phyloP scores from a whole-genome alignment of 1,284 basidiomycete genomes.

The Phlebopus sp. region DNA sequence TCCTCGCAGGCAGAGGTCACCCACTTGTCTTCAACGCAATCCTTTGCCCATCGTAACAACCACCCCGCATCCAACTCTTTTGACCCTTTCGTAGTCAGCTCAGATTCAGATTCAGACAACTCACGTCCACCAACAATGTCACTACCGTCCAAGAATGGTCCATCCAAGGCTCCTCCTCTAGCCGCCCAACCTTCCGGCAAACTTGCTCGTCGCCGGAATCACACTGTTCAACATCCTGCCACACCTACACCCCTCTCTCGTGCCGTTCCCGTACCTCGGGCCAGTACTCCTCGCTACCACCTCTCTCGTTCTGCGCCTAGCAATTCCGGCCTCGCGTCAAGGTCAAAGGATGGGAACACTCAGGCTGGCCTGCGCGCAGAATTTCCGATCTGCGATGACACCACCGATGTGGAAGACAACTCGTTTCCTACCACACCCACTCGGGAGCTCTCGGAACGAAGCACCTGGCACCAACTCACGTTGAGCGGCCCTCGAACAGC shows the following conservation, averaged over 20 bases:
- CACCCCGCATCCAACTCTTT: conserved; percentile 43
- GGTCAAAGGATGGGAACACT: conserved; percentile 30
- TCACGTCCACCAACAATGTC: conserved; percentile 20
- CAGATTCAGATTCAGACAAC: conserved; percentile 37
- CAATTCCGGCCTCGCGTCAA: conserved; percentile 8
- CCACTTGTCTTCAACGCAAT: conserved; percentile 30
- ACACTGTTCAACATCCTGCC: conserved; percentile 18
- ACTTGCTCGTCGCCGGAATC: conserved; percentile 49
- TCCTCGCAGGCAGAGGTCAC: conserved; percentile 63
- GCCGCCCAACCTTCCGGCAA: conserved; percentile 49
- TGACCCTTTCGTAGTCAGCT: conserved; percentile 55
- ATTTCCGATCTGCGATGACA: conserved; percentile 71
- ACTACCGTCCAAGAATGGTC: conserved; percentile 22
- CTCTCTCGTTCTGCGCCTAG: conserved; percentile 34
- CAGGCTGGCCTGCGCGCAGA: conserved; percentile 28
- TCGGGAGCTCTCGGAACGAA: conserved; percentile 24
- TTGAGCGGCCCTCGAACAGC: conserved; percentile 50
- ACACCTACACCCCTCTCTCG: conserved; percentile 28
- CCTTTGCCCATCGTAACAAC: conserved; percentile 27
- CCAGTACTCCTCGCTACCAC: conserved; percentile 39
- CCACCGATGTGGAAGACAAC: conserved; percentile 45
- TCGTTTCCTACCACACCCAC: conserved; percentile 41
- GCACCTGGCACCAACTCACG: conserved; percentile 33
- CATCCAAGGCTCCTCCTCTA: conserved; percentile 38
- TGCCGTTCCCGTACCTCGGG: conserved; percentile 45